Evolutionary conservation across 495 filamentous ascomycete genomes (phyloP), one percentile per base, ranked within the genome.

Genomic region (Tuber brumale): DNA sequence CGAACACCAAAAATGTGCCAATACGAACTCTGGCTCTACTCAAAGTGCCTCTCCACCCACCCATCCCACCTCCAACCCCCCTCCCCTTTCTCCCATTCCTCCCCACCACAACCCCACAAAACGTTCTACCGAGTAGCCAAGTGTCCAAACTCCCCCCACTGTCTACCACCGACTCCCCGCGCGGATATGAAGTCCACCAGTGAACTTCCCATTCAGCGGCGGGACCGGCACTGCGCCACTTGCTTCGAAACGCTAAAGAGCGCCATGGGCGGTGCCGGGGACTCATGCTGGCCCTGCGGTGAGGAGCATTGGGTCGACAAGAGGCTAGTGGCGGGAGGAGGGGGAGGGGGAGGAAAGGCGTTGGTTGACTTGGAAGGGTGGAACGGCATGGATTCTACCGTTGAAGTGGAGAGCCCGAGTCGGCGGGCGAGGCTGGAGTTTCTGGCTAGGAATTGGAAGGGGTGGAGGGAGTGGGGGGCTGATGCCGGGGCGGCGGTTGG

Each of bases 21-120:
- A 70, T 80, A 80, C 78, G 78, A 80, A 21, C 78, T 80, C 51
- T 80, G 78, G 78, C 66, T 80, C 27, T 80, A 80, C 42, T 71
- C 78, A 73, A 79, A 43, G 21, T 80, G 78, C 31, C 73, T 76
- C 46, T 80, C 78, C 41, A 79, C 78, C 43, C 75, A 77, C 45
- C 70, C 78, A 6, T 76, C 75, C 27, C 73, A 76, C 27, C 76
- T 71, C n/a, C 77, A 70, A 73, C 70, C 45, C 66, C 78, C 6
- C 78, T 72, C n/a, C 72, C 75, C 37, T 70, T 70, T 37, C 73
- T 57, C 78, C 39, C 75, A 77, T 43, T 39, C 77, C 2, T 77
- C 74, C 16, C 73, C 78, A 23, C 76, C 51, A 19, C 78, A 80
- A 31, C 78, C 78, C 61, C 78, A 80, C 66, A 76, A 74, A 19